Conservation (phyloP, 495 filamentous ascomycete genomes). For the Geoglossum glabrum region DNA sequence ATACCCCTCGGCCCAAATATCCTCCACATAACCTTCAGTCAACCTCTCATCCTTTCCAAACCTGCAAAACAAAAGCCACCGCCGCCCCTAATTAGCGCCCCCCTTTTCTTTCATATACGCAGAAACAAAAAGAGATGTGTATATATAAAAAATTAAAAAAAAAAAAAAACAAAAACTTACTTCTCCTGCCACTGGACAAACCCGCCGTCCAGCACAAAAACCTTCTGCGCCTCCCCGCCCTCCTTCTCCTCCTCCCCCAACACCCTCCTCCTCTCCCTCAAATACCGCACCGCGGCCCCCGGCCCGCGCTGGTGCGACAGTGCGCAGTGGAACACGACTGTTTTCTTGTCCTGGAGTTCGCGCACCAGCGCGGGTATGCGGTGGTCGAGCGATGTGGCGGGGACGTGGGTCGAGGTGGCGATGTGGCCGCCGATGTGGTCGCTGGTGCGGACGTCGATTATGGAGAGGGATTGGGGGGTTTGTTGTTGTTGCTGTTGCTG, state of each 20-base stretch:
- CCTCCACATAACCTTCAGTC: slow-evolving; percentile 69
- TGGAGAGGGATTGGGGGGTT: slow-evolving; percentile 37
- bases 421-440: slow-evolving; percentile 95
- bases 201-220: slow-evolving; percentile 65
- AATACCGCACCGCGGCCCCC: slow-evolving; percentile 43
- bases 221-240: slow-evolving; percentile 32
- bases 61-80: slow-evolving; percentile 11
- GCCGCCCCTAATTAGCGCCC: too few relatives aligned
- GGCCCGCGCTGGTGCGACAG: slow-evolving; percentile 76
- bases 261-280: slow-evolving; percentile 38
- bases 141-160: not conserved
- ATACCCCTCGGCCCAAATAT: slow-evolving; percentile 42
- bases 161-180: not conserved
- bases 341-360: slow-evolving; percentile 54
- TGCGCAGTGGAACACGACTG: slow-evolving; percentile 90
- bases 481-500: too few relatives aligned
- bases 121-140: not conserved
- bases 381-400: slow-evolving; percentile 49
- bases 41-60: slow-evolving; percentile 54
- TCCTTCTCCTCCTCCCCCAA: slow-evolving; percentile 12
- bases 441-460: slow-evolving; percentile 79
- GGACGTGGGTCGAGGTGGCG: slow-evolving; percentile 44
- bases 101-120: not conserved
- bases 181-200: slow-evolving; percentile 26
- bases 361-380: slow-evolving; percentile 65